Evolutionary conservation across 345 rosid species (phyloP), one percentile per base, ranked within the genome.

Genomic region (Chamaenerion angustifolium): DNA sequence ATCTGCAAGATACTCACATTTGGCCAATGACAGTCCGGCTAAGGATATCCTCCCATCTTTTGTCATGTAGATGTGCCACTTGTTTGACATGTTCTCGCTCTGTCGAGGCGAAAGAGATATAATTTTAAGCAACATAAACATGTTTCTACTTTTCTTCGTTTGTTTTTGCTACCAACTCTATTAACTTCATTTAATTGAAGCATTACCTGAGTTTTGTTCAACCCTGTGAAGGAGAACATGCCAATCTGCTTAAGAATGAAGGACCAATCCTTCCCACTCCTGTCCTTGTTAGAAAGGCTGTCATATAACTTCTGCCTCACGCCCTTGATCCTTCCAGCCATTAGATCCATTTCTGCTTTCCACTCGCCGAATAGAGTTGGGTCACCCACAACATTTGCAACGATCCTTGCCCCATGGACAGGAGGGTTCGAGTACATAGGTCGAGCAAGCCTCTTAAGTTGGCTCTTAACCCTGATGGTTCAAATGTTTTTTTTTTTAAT

Each of bases 341-440:
- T 82, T 81, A 80, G 71, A 59, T 92, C 90, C 98, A 92, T 92
- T 80, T 92, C 96, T 8, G 65, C 78, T 64, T 87, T 92, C 98
- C 96, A 92, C 56, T 87, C 98, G 19, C 58, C 43, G 54, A 92
- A 92, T 56, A 87, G 83, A 54, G 76, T 57, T 41, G 88, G 77
- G 70, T 87, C 88, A 0, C 96, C 89, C 13, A 92, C 98, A 15
- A 92, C 76, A 48, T 71, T 84, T 43, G 98, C 95, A 31, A 92
- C 98, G 16, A 92, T 80, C 60, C 82, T 87, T 12, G 98, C 96
- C 23, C 98, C 96, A 16, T 87, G 98, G 55, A 87, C 73, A 11
- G 98, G 95, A 59, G 98, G 98, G 56, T 84, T 92, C 3, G 98
- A 92, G 74, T 92, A 82, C 98, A 92, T 92, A 35, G 96, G 98